Percentiles rank a stretch among this genome's conserved stretches.
Evolutionary conservation across 768 basidiomycete species (phyloP).

Genomic region (Holtermanniella nyarrowii): DNA sequence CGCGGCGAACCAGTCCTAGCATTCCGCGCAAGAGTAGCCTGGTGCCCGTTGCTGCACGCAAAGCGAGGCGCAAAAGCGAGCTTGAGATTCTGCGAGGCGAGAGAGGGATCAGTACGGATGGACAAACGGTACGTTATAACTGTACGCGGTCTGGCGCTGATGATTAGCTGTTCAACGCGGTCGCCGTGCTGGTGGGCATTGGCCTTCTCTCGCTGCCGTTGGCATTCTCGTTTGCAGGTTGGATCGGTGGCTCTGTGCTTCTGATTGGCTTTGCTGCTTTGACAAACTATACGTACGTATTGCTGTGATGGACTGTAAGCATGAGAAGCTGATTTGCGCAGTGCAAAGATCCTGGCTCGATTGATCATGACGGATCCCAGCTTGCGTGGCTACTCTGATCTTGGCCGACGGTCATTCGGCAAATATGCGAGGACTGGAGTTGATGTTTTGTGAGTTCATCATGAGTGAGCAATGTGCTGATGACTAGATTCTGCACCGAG

Average conservation of each 20-base stretch:
- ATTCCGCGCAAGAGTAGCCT: too few relatives aligned
- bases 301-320: background rate
- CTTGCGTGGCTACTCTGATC: constrained; percentile 75
- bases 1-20: background rate
- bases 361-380: constrained; percentile 61
- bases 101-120: constrained; percentile 29
- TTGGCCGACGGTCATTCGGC: constrained; percentile 82
- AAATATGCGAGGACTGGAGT: constrained; percentile 50
- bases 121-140: constrained; percentile 29
- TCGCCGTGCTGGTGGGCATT: constrained; percentile 74
- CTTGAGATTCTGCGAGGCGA: background rate
- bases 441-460: constrained; percentile 27
- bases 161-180: constrained; percentile 71
- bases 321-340: constrained; percentile 39
- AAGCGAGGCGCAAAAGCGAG: background rate
- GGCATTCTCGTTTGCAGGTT: constrained; percentile 84
- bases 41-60: background rate
- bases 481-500: constrained; percentile 67
- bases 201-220: constrained; percentile 83
- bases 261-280: constrained; percentile 66
- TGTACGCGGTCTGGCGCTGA: background rate
- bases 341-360: constrained; percentile 74
- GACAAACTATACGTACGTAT: constrained; percentile 77
- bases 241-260: constrained; percentile 65
- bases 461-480: constrained; percentile 1